Conservation (phyloP, 2,329 filamentous ascomycete genomes). For the Cercospora sp. region DNA sequence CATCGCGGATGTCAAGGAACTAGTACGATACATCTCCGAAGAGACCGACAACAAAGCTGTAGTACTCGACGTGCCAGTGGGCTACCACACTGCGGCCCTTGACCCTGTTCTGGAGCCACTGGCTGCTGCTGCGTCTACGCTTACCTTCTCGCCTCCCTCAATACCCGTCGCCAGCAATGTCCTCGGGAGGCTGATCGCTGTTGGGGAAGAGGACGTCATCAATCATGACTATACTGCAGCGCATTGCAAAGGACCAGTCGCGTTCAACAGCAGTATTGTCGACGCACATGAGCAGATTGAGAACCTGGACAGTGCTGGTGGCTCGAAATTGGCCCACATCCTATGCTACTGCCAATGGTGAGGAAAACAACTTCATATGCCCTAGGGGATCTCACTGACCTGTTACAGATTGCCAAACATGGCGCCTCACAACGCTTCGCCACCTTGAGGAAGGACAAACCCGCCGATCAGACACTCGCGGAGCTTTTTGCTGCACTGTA, state of each 20-base stretch:
- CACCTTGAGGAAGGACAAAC: conserved; percentile 7
- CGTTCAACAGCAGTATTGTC: conserved; percentile 17
- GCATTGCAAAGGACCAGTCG: conserved; percentile 19
- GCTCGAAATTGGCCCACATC: conserved; percentile 25
- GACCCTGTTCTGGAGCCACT: conserved; percentile 17
- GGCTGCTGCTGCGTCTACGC: conserved; percentile 4
- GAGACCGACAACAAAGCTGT: conserved; percentile 7
- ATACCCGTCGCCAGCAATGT: conserved; percentile 22
- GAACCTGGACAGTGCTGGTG: conserved; percentile 2
- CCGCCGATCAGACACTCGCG: conserved; percentile 2
- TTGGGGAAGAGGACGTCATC: conserved; percentile 17
- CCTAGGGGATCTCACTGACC: neutral
- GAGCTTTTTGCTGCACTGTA: conserved; percentile 7
- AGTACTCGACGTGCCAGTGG: conserved; percentile 18
- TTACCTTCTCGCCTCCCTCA: conserved; percentile 9
- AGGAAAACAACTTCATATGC: neutral
- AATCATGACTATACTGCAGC: conserved; percentile 12
- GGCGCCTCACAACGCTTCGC: neutral
- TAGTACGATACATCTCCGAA: conserved; percentile 3
- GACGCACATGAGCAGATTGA: conserved; percentile 7
- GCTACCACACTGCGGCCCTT: conserved; percentile 20
- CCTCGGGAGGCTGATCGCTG: conserved; percentile 19
- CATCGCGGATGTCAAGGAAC: neutral
- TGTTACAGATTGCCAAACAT: neutral
- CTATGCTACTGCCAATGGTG: conserved; percentile 19